Evolutionary conservation across 257 asterid species (phyloP).

Genomic region (Solanum rostratum): DNA sequence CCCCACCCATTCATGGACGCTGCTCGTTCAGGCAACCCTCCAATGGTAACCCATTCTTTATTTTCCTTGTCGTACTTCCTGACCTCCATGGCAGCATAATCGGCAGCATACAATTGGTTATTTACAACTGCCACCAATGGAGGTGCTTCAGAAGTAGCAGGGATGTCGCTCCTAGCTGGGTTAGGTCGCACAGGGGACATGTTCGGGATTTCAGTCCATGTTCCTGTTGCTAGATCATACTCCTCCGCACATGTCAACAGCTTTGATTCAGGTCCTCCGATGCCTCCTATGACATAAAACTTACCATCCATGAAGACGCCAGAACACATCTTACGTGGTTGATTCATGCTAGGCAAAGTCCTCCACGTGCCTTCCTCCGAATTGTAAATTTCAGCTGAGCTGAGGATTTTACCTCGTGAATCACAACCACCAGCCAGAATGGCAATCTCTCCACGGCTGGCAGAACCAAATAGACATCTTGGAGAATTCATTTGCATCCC

Average conservation of each 20-base stretch:
- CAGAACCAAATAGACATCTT: conserved; percentile 76
- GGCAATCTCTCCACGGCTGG: conserved; percentile 76
- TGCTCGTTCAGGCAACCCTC: conserved; percentile 66
- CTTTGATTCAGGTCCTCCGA: conserved; percentile 34
- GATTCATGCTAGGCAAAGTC: conserved; percentile 60
- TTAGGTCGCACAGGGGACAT: conserved; percentile 67
- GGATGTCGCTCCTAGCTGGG: conserved; percentile 38
- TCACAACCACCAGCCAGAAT: conserved; percentile 92
- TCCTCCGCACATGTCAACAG: conserved; percentile 43
- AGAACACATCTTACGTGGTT: conserved; percentile 80
- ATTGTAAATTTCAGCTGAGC: conserved; percentile 56
- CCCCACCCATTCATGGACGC: conserved; percentile 73
- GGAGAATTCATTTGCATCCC: conserved; percentile 82
- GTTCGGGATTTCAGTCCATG: conserved; percentile 75
- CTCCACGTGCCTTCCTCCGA: conserved; percentile 44
- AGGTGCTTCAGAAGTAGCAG: conserved; percentile 72
- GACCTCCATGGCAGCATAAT: conserved; percentile 71
- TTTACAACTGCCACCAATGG: conserved; percentile 82
- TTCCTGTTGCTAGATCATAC: conserved; percentile 28
- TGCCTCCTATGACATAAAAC: conserved; percentile 69
- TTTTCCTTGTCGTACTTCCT: conserved; percentile 44
- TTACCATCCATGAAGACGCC: conserved; percentile 70
- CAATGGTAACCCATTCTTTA: conserved; percentile 42
- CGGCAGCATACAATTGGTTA: conserved; percentile 73
- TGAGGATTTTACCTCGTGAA: conserved; percentile 26